Conservation (phyloP, 192 early-diverging fungal species). For the Spizellomyces sp. region DNA sequence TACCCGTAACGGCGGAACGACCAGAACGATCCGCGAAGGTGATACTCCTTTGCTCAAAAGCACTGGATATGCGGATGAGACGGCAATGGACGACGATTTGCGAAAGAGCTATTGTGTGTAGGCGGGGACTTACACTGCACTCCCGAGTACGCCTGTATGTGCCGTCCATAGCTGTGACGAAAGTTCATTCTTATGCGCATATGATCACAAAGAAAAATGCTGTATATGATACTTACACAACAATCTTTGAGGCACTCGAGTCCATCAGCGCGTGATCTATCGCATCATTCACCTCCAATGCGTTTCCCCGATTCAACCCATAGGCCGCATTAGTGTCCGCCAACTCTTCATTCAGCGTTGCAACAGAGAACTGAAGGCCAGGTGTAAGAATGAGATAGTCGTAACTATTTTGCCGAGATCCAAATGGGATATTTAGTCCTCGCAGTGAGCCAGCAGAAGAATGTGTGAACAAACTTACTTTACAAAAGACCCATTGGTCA, state of each 20-base stretch:
- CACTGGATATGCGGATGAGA: constrained; percentile 6
- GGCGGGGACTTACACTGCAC: constrained; percentile 38
- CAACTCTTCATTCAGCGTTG: constrained; percentile 29
- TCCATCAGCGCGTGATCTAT: not conserved
- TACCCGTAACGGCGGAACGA: constrained; percentile 34
- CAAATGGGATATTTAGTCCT: not conserved
- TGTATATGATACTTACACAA: constrained; percentile 20
- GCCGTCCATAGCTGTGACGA: constrained; percentile 39
- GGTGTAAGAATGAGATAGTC: constrained; percentile 55
- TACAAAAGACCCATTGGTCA: constrained; percentile 37
- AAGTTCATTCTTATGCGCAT: constrained; percentile 1
- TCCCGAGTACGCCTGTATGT: constrained; percentile 50
- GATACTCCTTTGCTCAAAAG: constrained; percentile 20
- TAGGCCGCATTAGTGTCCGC: constrained; percentile 36
- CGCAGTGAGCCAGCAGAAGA: not conserved
- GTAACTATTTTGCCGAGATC: constrained; percentile 34
- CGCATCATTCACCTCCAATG: constrained; percentile 15
- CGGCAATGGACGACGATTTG: constrained; percentile 16
- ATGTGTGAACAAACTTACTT: constrained; percentile 15
- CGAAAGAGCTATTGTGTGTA: not conserved
- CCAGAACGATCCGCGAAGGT: constrained; percentile 29
- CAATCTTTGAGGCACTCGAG: not conserved
- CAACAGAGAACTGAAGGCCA: constrained; percentile 46
- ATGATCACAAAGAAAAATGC: not conserved
- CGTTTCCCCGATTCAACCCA: constrained; percentile 18